Conservation (phyloP, 129 eudicot species). For the Flaveria brownii region DNA sequence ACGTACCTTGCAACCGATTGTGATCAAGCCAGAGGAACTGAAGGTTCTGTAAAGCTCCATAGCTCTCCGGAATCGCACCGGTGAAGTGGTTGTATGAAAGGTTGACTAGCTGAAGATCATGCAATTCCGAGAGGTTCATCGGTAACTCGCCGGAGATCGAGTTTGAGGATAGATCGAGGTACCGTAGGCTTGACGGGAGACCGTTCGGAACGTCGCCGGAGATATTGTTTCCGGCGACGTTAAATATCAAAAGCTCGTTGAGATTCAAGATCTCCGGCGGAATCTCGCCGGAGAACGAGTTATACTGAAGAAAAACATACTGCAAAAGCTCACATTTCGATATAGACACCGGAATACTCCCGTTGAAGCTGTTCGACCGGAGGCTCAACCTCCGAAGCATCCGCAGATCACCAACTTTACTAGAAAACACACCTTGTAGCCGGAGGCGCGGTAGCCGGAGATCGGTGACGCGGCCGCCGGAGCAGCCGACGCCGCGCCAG, state of each 20-base stretch:
- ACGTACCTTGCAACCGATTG: slow-evolving; percentile 56
- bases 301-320: slow-evolving; percentile 56
- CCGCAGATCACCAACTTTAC: slow-evolving; percentile 49
- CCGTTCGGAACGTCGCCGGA: slow-evolving; percentile 55
- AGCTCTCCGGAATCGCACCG: slow-evolving; percentile 65
- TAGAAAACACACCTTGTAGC: slow-evolving; percentile 55
- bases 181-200: slow-evolving; percentile 48
- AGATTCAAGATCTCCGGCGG: slow-evolving; percentile 49
- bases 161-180: slow-evolving; percentile 59
- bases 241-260: slow-evolving; percentile 40
- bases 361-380: slow-evolving; percentile 52
- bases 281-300: slow-evolving; percentile 61
- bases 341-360: slow-evolving; percentile 55
- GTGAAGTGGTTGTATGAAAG: slow-evolving; percentile 57
- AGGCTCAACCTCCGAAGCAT: slow-evolving; percentile 68
- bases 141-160: slow-evolving; percentile 61
- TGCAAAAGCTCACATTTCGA: slow-evolving; percentile 46
- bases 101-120: slow-evolving; percentile 43
- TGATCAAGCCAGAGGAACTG: slow-evolving; percentile 57
- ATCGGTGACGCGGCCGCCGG: slow-evolving; percentile 48
- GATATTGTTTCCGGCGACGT: slow-evolving; percentile 59
- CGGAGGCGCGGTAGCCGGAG: slow-evolving; percentile 67
- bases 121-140: slow-evolving; percentile 38
- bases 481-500: slow-evolving; percentile 83
- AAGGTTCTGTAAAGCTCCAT: slow-evolving; percentile 52